Evolutionary conservation across 768 basidiomycete genomes (phyloP).

Genomic region (Hemileccinum impolitum): DNA sequence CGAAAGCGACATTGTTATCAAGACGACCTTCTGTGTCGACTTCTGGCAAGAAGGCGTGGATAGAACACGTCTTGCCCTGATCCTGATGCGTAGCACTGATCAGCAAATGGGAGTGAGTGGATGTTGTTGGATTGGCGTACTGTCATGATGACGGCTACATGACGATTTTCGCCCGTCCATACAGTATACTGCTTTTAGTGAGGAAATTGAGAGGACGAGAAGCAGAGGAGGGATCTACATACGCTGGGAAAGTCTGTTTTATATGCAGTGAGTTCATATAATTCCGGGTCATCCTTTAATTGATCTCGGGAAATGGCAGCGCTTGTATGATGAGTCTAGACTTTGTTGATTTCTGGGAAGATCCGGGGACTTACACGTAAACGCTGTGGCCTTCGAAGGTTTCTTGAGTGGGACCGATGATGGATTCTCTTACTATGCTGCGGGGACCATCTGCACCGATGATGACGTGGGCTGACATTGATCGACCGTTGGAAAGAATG

Average conservation of each 20-base stretch:
- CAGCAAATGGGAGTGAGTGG: background rate
- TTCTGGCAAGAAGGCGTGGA: slow-evolving; percentile 41
- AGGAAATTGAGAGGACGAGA: background rate
- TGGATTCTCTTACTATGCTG: slow-evolving; percentile 39
- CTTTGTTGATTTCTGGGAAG: slow-evolving; percentile 7
- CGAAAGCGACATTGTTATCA: slow-evolving; percentile 23
- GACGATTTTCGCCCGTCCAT: slow-evolving; percentile 27
- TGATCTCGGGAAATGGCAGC: slow-evolving; percentile 40
- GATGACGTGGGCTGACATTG: slow-evolving; percentile 49
- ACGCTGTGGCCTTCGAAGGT: slow-evolving; percentile 33
- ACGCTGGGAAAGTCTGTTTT: slow-evolving; percentile 23
- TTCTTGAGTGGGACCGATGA: slow-evolving; percentile 32
- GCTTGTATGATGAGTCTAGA: slow-evolving; percentile 26
- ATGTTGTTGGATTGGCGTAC: slow-evolving; percentile 13
- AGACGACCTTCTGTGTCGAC: slow-evolving; percentile 34
- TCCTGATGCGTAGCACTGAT: slow-evolving; percentile 14
- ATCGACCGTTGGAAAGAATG: slow-evolving; percentile 42
- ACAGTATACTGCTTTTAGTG: slow-evolving; percentile 18
- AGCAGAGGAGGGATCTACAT: background rate
- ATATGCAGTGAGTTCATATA: slow-evolving; percentile 31
- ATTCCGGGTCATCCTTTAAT: slow-evolving; percentile 43
- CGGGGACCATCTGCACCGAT: slow-evolving; percentile 62
- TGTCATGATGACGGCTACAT: slow-evolving; percentile 19
- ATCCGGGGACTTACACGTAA: slow-evolving; percentile 41
- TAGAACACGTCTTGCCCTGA: slow-evolving; percentile 38